These are phyloP conservation scores for Zygosaccharomyces gambellarensis DNA, from an alignment of 805 yeast species.

Conservation along the genomic window DNA sequence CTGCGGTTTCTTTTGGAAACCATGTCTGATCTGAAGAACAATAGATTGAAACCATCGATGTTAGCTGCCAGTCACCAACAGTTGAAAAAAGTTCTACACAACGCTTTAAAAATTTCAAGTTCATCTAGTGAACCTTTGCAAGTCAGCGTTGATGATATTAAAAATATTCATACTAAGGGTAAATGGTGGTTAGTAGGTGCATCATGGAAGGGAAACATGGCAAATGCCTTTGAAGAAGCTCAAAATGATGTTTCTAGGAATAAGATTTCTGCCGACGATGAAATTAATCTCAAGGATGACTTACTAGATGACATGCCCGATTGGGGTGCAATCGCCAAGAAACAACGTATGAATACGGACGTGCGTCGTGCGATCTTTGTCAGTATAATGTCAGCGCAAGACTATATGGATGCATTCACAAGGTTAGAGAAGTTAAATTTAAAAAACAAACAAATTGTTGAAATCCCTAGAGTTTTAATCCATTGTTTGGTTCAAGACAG, in stretches of 20 bases:
- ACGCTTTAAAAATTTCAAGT: slow-evolving; percentile 42
- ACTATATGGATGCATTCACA: slow-evolving; percentile 79
- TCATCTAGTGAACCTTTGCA: slow-evolving; percentile 63
- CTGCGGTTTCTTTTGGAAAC: slow-evolving; percentile 81
- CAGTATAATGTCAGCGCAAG: slow-evolving; percentile 92
- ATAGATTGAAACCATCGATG: slow-evolving; percentile 53
- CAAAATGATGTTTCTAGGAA: slow-evolving; percentile 17
- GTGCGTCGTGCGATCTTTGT: slow-evolving; percentile 90
- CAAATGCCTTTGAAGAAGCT: slow-evolving; percentile 26
- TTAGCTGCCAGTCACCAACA: slow-evolving; percentile 33
- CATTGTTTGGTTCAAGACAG: slow-evolving; percentile 82
- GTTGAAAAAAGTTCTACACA: slow-evolving; percentile 46
- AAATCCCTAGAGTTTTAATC: slow-evolving; percentile 75
- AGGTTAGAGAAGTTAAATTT: slow-evolving; percentile 75
- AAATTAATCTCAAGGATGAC: slow-evolving; percentile 48
- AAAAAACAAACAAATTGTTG: slow-evolving; percentile 76
- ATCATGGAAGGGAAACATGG: slow-evolving; percentile 80
- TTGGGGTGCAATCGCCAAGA: slow-evolving; percentile 80
- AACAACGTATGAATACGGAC: slow-evolving; percentile 93
- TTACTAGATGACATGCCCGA: slow-evolving; percentile 69
- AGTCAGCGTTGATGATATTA: slow-evolving; percentile 78
- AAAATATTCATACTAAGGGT: slow-evolving; percentile 70
- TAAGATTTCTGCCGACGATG: slow-evolving; percentile 24
- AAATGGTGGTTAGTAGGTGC: slow-evolving; percentile 99
- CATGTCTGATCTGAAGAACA: slow-evolving; percentile 78